A percentile compares a stretch with the other conserved stretches of the same genome.
These are phyloP conservation scores for Diaporthe longicolla DNA, from an alignment of 2,329 filamentous ascomycete species.

Conservation along the genomic window DNA sequence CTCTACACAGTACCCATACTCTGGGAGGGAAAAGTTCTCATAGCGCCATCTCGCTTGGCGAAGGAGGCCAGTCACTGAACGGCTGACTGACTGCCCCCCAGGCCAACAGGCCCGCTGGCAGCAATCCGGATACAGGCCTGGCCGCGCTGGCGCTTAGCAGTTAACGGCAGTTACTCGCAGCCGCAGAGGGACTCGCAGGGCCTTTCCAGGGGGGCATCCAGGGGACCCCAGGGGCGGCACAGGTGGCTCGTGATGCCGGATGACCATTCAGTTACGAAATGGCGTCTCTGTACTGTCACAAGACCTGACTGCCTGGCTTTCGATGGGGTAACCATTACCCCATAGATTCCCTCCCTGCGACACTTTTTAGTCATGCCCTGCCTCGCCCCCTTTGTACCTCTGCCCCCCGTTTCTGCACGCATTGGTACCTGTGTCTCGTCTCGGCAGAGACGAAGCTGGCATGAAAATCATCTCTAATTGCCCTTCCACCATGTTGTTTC, in stretches of 20 bases:
- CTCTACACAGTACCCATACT: no score
- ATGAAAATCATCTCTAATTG: slow-evolving; percentile 28
- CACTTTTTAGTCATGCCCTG: slow-evolving; percentile 42
- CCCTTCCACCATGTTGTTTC: slow-evolving; percentile 18
- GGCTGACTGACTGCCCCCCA: neutral
- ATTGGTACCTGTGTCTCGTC: slow-evolving; percentile 6
- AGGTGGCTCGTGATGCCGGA: slow-evolving; percentile 40
- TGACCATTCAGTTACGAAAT: slow-evolving; percentile 49
- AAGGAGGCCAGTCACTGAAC: slow-evolving; percentile 1
- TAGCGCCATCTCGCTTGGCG: slow-evolving; percentile 34
- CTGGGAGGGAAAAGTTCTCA: slow-evolving; percentile 1
- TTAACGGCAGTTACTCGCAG: slow-evolving; percentile 42
- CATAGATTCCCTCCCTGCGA: slow-evolving; percentile 45
- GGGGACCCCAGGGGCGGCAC: slow-evolving; percentile 29
- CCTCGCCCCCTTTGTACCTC: slow-evolving; percentile 28
- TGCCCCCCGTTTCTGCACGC: neutral
- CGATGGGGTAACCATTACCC: slow-evolving; percentile 50
- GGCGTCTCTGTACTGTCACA: slow-evolving; percentile 45
- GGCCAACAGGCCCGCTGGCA: slow-evolving; percentile 14
- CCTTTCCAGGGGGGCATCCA: slow-evolving; percentile 5
- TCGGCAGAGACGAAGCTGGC: slow-evolving; percentile 15
- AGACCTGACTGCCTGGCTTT: slow-evolving; percentile 44
- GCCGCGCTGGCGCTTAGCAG: slow-evolving; percentile 42
- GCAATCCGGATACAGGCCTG: slow-evolving; percentile 15
- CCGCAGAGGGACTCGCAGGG: neutral